A percentile compares a stretch with the other conserved stretches of the same genome.
Conservation (phyloP, 768 basidiomycete genomes). For the Suillus subalutaceus region DNA sequence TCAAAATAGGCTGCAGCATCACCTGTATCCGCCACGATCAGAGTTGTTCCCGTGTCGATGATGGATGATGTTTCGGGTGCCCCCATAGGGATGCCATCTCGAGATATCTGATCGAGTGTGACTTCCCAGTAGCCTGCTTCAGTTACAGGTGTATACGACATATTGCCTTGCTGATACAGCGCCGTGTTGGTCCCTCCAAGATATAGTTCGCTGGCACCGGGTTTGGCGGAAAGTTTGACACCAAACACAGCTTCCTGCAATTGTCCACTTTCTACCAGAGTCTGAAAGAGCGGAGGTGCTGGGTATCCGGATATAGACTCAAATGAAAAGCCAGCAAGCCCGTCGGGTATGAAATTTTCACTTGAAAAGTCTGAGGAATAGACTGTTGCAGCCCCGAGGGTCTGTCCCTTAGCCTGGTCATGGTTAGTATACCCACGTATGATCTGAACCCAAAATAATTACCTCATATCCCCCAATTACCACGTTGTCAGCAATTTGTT, state of each 20-base stretch:
- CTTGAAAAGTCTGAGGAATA: slow-evolving; percentile 37
- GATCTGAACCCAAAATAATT: slow-evolving; percentile 16
- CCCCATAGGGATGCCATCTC: slow-evolving; percentile 18
- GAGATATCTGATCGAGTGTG: slow-evolving; percentile 30
- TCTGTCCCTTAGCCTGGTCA: slow-evolving; percentile 40
- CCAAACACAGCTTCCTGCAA: slow-evolving; percentile 45
- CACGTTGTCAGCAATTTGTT: slow-evolving; percentile 46
- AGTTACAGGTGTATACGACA: slow-evolving; percentile 41
- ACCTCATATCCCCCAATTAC: slow-evolving; percentile 40
- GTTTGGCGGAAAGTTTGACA: slow-evolving; percentile 46
- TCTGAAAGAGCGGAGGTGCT: slow-evolving; percentile 46
- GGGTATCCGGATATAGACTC: slow-evolving; percentile 37
- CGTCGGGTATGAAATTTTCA: slow-evolving; percentile 38
- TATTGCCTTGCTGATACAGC: slow-evolving; percentile 48
- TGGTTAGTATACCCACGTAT: slow-evolving; percentile 2
- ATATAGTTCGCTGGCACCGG: slow-evolving; percentile 51
- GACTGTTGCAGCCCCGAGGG: slow-evolving; percentile 44
- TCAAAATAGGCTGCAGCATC: slow-evolving; percentile 33
- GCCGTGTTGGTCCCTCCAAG: slow-evolving; percentile 54
- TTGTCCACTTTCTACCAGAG: slow-evolving; percentile 40
- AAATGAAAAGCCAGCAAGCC: slow-evolving; percentile 48
- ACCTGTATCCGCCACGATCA: slow-evolving; percentile 29
- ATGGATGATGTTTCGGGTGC: slow-evolving; percentile 28
- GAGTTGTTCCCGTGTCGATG: slow-evolving; percentile 37
- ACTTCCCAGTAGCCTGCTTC: slow-evolving; percentile 43